phyloP scores from a whole-genome alignment of 2,329 filamentous ascomycete genomes.

The Pseudogymnoascus sp. region DNA sequence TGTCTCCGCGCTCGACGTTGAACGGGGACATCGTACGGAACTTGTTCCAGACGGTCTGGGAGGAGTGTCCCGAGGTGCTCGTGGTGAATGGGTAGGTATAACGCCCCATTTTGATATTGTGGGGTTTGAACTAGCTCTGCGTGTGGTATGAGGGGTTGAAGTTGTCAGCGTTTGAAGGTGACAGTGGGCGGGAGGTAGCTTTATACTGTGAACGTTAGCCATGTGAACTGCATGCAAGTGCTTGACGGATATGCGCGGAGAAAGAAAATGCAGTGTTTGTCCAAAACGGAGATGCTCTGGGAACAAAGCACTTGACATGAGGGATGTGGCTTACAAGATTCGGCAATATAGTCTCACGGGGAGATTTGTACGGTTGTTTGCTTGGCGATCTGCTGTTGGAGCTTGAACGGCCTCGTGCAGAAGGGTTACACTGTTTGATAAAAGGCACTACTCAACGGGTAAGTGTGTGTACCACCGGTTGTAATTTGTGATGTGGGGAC shows the following conservation, averaged over 20 bases:
- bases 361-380: slow-evolving; percentile 1
- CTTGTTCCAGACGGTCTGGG: background rate
- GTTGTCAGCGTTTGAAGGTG: background rate
- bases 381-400: background rate
- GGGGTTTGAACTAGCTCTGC: background rate
- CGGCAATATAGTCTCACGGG: background rate
- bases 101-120: background rate
- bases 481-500: slow-evolving; percentile 1
- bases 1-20: background rate
- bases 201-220: slow-evolving; percentile 1
- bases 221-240: background rate
- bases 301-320: background rate
- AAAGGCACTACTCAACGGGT: slow-evolving; percentile 2
- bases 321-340: background rate
- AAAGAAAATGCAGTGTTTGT: slow-evolving; percentile 3
- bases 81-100: background rate
- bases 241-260: background rate
- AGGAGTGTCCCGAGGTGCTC: background rate
- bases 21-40: background rate
- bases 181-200: background rate
- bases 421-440: slow-evolving; percentile 5
- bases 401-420: slow-evolving; percentile 5
- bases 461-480: slow-evolving; percentile 6
- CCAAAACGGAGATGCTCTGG: background rate
- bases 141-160: background rate